Conservation (phyloP, 2,329 filamentous ascomycete genomes). For the Pseudocercospora eumusae region DNA sequence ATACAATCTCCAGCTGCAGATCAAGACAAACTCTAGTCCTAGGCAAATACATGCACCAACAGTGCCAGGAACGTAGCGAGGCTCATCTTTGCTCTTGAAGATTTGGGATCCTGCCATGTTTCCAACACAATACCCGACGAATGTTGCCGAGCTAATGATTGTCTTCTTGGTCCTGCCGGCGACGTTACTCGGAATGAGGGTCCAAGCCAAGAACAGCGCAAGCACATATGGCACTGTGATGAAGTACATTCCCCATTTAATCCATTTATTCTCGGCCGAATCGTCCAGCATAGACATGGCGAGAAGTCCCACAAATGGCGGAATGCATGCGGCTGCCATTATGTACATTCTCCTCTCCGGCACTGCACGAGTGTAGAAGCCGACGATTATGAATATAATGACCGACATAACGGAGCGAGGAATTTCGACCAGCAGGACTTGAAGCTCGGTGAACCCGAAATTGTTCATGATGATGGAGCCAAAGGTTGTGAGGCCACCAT, state of each 20-base stretch:
- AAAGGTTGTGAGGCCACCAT: slow-evolving; percentile 35
- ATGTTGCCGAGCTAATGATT: slow-evolving; percentile 49
- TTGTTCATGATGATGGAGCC: slow-evolving; percentile 32
- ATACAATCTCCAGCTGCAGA: slow-evolving; percentile 45
- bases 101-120: slow-evolving; percentile 54
- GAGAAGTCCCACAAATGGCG: slow-evolving; percentile 42
- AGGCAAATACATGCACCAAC: slow-evolving; percentile 44
- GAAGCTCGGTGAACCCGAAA: slow-evolving; percentile 37
- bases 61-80: slow-evolving; percentile 50
- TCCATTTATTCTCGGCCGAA: slow-evolving; percentile 39
- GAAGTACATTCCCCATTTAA: slow-evolving; percentile 42
- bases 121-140: slow-evolving; percentile 52
- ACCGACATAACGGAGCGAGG: slow-evolving; percentile 37
- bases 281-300: slow-evolving; percentile 42
- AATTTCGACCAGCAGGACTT: slow-evolving; percentile 41
- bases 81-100: slow-evolving; percentile 48
- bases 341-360: slow-evolving; percentile 40
- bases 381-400: slow-evolving; percentile 38
- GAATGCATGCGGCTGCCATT: slow-evolving; percentile 38
- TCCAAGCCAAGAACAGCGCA: slow-evolving; percentile 41
- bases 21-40: slow-evolving; percentile 38
- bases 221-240: slow-evolving; percentile 40
- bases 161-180: slow-evolving; percentile 53
- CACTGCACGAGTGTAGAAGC: slow-evolving; percentile 37
- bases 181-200: slow-evolving; percentile 48